These are phyloP conservation scores for Apiospora marii DNA, from an alignment of 2,329 filamentous ascomycete species.

Conservation along the genomic window DNA sequence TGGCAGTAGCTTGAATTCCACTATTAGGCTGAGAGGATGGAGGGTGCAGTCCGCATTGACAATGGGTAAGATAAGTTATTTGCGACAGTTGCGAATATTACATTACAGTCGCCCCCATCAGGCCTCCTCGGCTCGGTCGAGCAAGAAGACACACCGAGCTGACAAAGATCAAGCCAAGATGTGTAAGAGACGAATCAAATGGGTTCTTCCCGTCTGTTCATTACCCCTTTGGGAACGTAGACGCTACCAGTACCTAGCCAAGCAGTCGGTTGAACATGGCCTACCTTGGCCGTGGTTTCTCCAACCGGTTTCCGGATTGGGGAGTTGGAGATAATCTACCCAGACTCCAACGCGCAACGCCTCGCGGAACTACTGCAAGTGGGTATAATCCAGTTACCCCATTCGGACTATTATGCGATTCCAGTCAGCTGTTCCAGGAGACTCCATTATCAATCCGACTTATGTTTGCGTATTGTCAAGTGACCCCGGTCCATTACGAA, in stretches of 20 bases:
- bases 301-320: neutral
- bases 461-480: neutral
- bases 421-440: neutral
- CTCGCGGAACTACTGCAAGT: neutral
- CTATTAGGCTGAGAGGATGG: conserved; percentile 7
- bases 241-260: conserved; percentile 7
- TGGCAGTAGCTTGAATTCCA: neutral
- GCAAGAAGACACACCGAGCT: neutral
- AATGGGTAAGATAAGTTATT: neutral
- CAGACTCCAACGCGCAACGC: neutral
- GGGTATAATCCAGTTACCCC: neutral
- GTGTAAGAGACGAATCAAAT: neutral
- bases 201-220: neutral
- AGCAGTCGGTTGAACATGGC: neutral
- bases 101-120: neutral
- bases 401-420: neutral
- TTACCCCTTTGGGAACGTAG: neutral
- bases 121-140: neutral
- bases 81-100: neutral
- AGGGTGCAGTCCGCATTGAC: neutral
- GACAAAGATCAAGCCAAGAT: neutral
- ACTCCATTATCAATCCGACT: neutral
- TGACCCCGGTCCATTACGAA: neutral
- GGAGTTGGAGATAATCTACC: neutral
- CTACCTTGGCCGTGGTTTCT: neutral